Percentiles rank a stretch among this genome's conserved stretches.
These are phyloP conservation scores for Vigna radiata DNA, from an alignment of 306 rosid species.

Conservation along the genomic window DNA sequence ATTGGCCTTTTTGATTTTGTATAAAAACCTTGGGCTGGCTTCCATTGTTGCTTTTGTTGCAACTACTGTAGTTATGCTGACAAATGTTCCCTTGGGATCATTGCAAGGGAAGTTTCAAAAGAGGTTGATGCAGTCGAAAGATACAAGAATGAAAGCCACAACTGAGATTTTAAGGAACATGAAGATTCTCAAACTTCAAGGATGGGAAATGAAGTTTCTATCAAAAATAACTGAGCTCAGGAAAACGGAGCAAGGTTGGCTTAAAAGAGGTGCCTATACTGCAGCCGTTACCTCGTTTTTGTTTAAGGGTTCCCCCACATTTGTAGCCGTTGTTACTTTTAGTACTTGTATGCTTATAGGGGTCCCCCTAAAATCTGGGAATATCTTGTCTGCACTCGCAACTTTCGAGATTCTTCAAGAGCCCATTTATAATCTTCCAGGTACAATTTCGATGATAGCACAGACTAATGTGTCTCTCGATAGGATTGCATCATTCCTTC, in stretches of 20 bases:
- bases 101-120: conserved; percentile 53
- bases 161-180: conserved; percentile 69
- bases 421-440: conserved; percentile 57
- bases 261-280: conserved; percentile 52
- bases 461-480: conserved; percentile 65
- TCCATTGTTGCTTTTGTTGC: conserved; percentile 56
- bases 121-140: conserved; percentile 67
- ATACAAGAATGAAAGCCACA: conserved; percentile 61
- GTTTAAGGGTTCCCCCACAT: conserved; percentile 59
- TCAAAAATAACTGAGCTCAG: conserved; percentile 54
- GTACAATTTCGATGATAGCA: conserved; percentile 53
- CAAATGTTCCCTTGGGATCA: conserved; percentile 59
- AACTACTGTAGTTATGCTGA: conserved; percentile 56
- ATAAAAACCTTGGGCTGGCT: conserved; percentile 61
- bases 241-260: conserved; percentile 53
- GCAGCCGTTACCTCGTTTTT: conserved; percentile 46
- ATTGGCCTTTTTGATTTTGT: conserved; percentile 53
- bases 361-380: conserved; percentile 65
- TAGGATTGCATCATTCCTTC: conserved; percentile 59
- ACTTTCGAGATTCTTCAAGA: conserved; percentile 59
- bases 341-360: conserved; percentile 54
- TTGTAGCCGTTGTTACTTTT: conserved; percentile 61
- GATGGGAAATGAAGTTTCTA: conserved; percentile 74
- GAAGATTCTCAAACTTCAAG: conserved; percentile 69
- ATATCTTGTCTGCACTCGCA: conserved; percentile 63